Conservation (phyloP, 2,329 filamentous ascomycete species). For the Paramyrothecium sp. region DNA sequence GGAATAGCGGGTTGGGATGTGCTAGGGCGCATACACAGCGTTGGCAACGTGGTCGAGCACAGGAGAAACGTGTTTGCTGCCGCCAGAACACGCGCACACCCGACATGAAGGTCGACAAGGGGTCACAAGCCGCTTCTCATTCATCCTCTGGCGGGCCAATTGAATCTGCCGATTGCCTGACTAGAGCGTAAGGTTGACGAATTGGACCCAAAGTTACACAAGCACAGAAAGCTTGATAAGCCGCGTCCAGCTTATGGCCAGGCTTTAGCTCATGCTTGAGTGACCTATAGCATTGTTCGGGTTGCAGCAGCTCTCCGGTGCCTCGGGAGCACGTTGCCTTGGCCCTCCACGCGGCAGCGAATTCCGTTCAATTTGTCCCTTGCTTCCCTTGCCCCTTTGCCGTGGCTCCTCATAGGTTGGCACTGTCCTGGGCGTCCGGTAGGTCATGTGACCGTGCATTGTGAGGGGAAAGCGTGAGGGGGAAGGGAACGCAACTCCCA, state of each 20-base stretch:
- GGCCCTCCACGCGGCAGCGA: too few species aligned
- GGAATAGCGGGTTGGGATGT: too few species aligned
- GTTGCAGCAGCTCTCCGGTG: too few species aligned
- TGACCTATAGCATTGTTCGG: too few species aligned
- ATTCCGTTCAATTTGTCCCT: neutral
- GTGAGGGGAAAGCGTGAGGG: constrained; percentile 27
- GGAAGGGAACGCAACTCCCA: constrained; percentile 19
- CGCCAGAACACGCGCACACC: too few species aligned
- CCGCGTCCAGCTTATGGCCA: neutral
- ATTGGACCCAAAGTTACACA: neutral
- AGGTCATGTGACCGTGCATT: constrained; percentile 26
- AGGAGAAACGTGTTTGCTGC: too few species aligned
- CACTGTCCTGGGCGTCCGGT: neutral
- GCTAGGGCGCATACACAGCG: too few species aligned
- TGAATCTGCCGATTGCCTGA: neutral
- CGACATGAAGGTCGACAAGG: too few species aligned
- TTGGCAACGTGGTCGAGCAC: too few species aligned
- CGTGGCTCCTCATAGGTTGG: neutral
- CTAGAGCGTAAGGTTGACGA: neutral
- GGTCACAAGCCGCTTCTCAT: neutral
- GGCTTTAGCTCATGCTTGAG: neutral
- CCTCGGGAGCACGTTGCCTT: too few species aligned
- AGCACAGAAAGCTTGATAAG: too few species aligned
- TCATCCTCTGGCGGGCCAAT: neutral
- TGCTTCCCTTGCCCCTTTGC: neutral